Percentiles rank a stretch among this genome's conserved stretches.
These are phyloP conservation scores for Lumnitzera racemosa DNA, from an alignment of 345 rosid species.

Conservation along the genomic window DNA sequence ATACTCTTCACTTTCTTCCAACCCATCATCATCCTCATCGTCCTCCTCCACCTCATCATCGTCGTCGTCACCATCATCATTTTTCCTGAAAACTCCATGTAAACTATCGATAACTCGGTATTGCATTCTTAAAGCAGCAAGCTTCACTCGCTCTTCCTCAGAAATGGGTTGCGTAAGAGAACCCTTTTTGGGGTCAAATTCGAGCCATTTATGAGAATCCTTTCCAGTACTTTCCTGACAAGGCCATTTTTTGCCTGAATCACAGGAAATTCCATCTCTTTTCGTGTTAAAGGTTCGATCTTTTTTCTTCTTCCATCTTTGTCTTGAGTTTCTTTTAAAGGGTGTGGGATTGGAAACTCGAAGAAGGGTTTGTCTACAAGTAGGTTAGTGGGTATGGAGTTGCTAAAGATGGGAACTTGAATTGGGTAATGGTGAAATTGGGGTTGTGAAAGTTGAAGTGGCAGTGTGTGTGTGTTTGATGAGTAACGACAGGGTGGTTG, in stretches of 20 bases:
- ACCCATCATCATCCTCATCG: conserved; percentile 21
- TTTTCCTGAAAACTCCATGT: conserved; percentile 23
- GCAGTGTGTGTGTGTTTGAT: neutral
- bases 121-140: conserved; percentile 29
- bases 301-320: neutral
- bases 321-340: conserved; percentile 12
- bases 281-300: neutral
- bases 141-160: conserved; percentile 22
- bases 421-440: neutral
- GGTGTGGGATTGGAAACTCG: conserved; percentile 21
- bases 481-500: conserved; percentile 3
- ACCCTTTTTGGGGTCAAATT: conserved; percentile 3
- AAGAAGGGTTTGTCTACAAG: conserved; percentile 11
- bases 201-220: conserved; percentile 31
- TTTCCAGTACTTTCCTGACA: neutral
- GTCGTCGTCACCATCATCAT: conserved; percentile 21
- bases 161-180: conserved; percentile 9
- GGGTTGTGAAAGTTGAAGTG: neutral
- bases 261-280: no score
- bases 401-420: neutral
- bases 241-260: conserved; percentile 1
- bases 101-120: conserved; percentile 30
- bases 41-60: conserved; percentile 12
- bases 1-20: conserved; percentile 28
- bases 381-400: conserved; percentile 10